Evolutionary conservation across 2,329 filamentous ascomycete species (phyloP), one percentile per base, ranked within the genome.

Genomic region (Hypoxylon sp.): DNA sequence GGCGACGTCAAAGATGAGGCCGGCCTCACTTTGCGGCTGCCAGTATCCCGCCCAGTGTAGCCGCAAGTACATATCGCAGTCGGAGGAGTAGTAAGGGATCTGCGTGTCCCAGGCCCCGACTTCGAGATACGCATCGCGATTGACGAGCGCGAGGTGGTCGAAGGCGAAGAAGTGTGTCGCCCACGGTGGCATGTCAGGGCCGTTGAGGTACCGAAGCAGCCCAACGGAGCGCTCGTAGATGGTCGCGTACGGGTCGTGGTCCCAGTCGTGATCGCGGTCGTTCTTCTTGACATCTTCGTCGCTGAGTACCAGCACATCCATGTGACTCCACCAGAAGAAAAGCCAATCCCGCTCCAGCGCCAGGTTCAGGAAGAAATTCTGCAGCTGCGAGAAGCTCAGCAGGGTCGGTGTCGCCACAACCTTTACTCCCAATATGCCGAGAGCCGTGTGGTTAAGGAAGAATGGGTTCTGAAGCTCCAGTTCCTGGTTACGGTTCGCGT

Each of bases 391-490:
- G 65, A 85, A 85, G 30, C 73, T 82, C 30, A 85, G 76, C 0
- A 84, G 75, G 0, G 81, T 83, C 3, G 83, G 82, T 7, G 82
- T 83, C 19, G 78, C 74, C 3, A 86, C 65, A 25, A 87, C 76
- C 30, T 83, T 81, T n/a, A 87, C 84, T 9, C 85, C 85, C 21
- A 86, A 77, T 59, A 75, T 73, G 0, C 74, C 68, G 0, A 87
- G 76, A 27, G 82, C 80, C 1, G 80, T 81, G 68, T 86, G 81
- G 73, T 87, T 84, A 7, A 88, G 76, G 72, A 82, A 86, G 74
- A 85, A 87, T 0, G 83, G 84, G 63, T 87, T 87, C 57, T 86
- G 81, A 2, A 83, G 72, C 0, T 81, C 80, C 27, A 87, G 76
- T 19, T 76, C 71, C 0, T 76, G 75, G n/a, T 79, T 71, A 46